Evolutionary conservation across 805 yeast species (phyloP), one percentile per base, ranked within the genome.

Genomic region (Yamadazyma sp.): DNA sequence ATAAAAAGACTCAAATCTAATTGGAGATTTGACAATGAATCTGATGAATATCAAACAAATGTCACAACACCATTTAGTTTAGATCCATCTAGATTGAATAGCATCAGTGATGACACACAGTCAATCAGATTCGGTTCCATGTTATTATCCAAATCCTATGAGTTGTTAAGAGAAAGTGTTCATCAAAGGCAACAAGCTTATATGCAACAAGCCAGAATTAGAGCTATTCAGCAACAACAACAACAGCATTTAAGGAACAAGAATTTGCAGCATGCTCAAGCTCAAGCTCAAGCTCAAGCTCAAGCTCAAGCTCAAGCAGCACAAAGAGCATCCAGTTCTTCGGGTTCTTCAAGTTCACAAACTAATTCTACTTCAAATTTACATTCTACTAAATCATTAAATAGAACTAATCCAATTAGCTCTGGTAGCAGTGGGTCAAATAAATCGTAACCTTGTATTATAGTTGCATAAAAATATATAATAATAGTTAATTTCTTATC

Each of bases 61-160:
- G 39, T 55, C 10, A 43, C 51, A 30, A 69, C 65, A 27, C 83
- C 82, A 23, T 69, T 86, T 37, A 70, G 80, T 40, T 72, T 75
- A 40, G 96, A 87, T 56, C 96, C 97, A 0, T 80, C 95, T 0
- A 73, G 75, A 36, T 69, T 89, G 49, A 89, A 89, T 53, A 82
- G 83, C 44, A 86, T 89, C 27, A 76, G 87, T 10, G 82, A 82
- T 35, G 91, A 81, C 33, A 88, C 96, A 1, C 97, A 89, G 59
- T 80, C 85, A 1, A 85, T 91, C 20, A 69, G 97, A 40, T 89
- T 89, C 60, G 96, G 96, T 7, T 78, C 95, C 5, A 88, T 88
- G 96, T 61, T 91, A 21, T 68, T 88, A 27, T 78, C 93, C 4
- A 91, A 89, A 57, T 81, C 96, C 0, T 85, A 85, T 53, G 96